Conservation (phyloP, 2,329 filamentous ascomycete genomes). For the Fusarium austroafricanum region DNA sequence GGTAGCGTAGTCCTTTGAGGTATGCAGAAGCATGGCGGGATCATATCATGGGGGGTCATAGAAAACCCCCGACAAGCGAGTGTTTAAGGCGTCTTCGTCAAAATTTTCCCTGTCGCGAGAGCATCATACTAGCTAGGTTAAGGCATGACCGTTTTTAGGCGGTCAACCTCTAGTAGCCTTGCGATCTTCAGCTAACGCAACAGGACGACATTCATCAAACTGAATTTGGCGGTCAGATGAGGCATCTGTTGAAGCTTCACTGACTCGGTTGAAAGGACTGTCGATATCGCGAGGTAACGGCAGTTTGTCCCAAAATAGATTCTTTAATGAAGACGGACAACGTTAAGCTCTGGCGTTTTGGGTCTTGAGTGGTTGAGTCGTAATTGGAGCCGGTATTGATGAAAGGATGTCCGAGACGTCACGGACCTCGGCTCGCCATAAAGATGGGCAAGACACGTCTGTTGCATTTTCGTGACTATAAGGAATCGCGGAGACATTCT, state of each 20-base stretch:
- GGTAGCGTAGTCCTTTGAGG: not conserved
- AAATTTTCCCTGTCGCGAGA: not conserved
- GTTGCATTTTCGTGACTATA: not conserved
- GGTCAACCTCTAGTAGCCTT: conserved; percentile 4
- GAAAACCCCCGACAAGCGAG: not conserved
- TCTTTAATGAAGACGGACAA: not conserved
- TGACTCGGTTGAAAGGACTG: conserved; percentile 3
- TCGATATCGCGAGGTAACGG: conserved; percentile 12
- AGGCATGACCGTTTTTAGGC: not conserved
- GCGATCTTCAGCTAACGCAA: not conserved
- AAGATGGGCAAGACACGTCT: no score
- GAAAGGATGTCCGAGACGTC: conserved; percentile 6
- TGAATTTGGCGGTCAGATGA: not conserved
- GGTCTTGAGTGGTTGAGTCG: conserved; percentile 4
- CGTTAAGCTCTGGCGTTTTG: conserved; percentile 3
- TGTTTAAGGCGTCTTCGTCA: not conserved
- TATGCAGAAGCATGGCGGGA: not conserved
- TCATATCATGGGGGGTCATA: not conserved
- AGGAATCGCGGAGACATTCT: not conserved
- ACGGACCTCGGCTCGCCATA: conserved; percentile 21
- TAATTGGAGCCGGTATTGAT: conserved; percentile 3
- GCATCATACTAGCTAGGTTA: not conserved
- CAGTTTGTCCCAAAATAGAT: conserved; percentile 38
- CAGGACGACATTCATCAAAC: not conserved
- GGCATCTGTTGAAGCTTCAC: not conserved